Conservation (phyloP, 257 asterid species). For the Perilla frutescens region DNA sequence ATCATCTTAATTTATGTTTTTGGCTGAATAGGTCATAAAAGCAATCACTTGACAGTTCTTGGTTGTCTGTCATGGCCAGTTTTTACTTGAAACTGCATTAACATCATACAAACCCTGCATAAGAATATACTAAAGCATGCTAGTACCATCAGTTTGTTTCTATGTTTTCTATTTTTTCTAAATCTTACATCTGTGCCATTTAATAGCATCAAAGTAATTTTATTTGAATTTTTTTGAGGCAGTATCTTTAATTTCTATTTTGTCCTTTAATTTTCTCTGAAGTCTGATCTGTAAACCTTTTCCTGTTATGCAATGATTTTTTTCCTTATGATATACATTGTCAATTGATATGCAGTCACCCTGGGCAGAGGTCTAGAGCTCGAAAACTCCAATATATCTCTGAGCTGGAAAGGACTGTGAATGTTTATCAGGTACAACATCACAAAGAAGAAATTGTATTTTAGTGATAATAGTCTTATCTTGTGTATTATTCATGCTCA, state of each 20-base stretch:
- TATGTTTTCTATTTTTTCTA: not conserved
- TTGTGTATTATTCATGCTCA: not conserved
- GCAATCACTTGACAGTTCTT: not conserved
- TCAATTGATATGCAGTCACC: slow-evolving; percentile 61
- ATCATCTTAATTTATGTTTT: not conserved
- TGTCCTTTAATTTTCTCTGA: not conserved
- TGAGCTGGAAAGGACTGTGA: slow-evolving; percentile 76
- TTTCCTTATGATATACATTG: slow-evolving; percentile 4
- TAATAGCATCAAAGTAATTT: not conserved
- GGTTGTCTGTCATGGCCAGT: not conserved
- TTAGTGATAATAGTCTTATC: not conserved
- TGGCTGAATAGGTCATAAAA: not conserved
- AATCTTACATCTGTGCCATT: not conserved
- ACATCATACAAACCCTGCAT: not conserved
- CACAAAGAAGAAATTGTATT: not conserved
- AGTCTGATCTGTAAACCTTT: not conserved
- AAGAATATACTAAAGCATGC: slow-evolving; percentile 3
- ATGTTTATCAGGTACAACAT: slow-evolving; percentile 63
- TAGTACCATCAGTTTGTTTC: not conserved
- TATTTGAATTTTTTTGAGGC: not conserved
- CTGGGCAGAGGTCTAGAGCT: slow-evolving; percentile 85
- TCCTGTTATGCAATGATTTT: slow-evolving; percentile 24
- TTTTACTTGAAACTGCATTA: slow-evolving; percentile 16
- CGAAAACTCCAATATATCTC: slow-evolving; percentile 83
- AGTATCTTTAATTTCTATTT: not conserved